Percentiles rank a stretch among this genome's conserved stretches.
These are phyloP conservation scores for Knoxdaviesia proteae DNA, from an alignment of 2,329 filamentous ascomycete genomes.

Conservation along the genomic window DNA sequence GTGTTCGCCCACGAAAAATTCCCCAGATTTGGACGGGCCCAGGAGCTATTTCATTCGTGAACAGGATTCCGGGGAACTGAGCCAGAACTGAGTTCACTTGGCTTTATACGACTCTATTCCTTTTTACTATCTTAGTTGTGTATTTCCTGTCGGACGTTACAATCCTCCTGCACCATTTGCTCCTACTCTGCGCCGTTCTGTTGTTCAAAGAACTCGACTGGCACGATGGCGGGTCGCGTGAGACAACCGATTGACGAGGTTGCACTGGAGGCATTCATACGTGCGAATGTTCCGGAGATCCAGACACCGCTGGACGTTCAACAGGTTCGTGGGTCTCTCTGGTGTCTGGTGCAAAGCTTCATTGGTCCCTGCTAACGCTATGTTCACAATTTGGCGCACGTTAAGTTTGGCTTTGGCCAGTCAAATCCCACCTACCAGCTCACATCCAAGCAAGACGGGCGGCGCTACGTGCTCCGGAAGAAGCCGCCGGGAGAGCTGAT, in stretches of 20 bases:
- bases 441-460: constrained; percentile 40
- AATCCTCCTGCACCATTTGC: too few species aligned
- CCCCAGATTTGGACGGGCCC: too few species aligned
- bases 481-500: constrained; percentile 90
- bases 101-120: too few species aligned
- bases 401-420: constrained; percentile 86
- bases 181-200: too few species aligned
- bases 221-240: constrained; percentile 59
- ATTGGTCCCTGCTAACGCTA: background rate
- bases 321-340: constrained; percentile 36
- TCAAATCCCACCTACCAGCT: constrained; percentile 94
- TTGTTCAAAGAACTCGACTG: background rate
- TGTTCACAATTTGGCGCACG: too few species aligned
- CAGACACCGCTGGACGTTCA: constrained; percentile 68
- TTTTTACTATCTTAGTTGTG: too few species aligned
- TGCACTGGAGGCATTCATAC: constrained; percentile 37
- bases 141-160: too few species aligned
- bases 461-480: constrained; percentile 79
- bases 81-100: too few species aligned
- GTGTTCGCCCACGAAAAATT: too few species aligned
- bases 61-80: too few species aligned
- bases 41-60: too few species aligned
- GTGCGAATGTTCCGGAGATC: constrained; percentile 61
- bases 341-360: background rate
- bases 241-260: constrained; percentile 76